Conservation (phyloP, 2,329 filamentous ascomycete species). For the Cytospora schulzeri region DNA sequence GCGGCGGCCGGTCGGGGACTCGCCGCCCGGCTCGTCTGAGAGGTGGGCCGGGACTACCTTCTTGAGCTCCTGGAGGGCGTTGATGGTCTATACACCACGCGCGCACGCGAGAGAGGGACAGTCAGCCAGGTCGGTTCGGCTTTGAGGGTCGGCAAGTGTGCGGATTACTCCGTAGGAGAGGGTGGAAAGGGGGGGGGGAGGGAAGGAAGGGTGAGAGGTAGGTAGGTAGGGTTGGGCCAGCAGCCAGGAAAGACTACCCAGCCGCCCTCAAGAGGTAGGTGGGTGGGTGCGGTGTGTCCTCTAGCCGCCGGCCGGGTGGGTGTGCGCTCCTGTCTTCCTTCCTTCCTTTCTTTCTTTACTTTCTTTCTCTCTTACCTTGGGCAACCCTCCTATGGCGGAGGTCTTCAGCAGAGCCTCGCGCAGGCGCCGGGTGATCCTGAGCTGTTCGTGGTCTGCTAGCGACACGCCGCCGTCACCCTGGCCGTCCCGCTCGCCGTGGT, state of each 20-base stretch:
- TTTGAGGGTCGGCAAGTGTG: constrained; percentile 4
- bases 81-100: constrained; percentile 49
- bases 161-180: background rate
- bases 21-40: constrained; percentile 40
- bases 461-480: constrained; percentile 29
- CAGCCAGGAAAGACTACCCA: background rate
- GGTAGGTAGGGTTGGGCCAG: background rate
- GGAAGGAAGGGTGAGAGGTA: background rate
- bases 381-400: constrained; percentile 50
- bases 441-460: constrained; percentile 38
- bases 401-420: constrained; percentile 54
- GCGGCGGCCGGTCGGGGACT: constrained; percentile 43
- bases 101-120: too few relatives aligned
- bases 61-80: constrained; percentile 49
- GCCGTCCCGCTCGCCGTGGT: constrained; percentile 31
- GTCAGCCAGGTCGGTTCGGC: constrained; percentile 34
- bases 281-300: background rate
- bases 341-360: too few relatives aligned
- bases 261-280: too few relatives aligned
- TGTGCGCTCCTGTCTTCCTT: background rate
- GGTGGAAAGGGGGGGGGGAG: background rate
- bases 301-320: constrained; percentile 7
- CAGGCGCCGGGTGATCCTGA: constrained; percentile 48
- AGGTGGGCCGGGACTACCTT: constrained; percentile 45
- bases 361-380: constrained; percentile 54